phyloP scores from a whole-genome alignment of 306 rosid genomes.

The Dalbergia oliveri region DNA sequence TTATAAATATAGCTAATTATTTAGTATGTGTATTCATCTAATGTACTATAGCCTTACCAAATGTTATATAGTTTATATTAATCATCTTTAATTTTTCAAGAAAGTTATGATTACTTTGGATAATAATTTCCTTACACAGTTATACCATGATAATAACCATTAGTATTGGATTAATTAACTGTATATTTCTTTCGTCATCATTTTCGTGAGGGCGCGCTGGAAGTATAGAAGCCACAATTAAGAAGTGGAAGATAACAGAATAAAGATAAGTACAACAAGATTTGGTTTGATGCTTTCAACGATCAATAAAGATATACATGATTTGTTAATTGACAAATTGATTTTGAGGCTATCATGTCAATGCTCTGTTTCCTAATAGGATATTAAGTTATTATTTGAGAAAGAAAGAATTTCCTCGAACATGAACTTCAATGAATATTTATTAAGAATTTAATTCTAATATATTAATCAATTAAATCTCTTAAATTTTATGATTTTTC shows the following conservation, averaged over 20 bases:
- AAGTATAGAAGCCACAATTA: neutral
- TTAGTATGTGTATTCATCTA: too few species aligned
- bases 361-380: neutral
- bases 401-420: too few species aligned
- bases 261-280: conserved; percentile 25
- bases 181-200: neutral
- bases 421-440: too few species aligned
- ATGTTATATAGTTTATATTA: too few species aligned
- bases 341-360: conserved; percentile 32
- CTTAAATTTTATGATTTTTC: too few species aligned
- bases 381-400: too few species aligned
- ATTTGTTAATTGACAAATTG: conserved; percentile 5
- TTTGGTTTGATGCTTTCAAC: conserved; percentile 32
- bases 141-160: neutral
- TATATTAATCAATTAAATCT: too few species aligned
- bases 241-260: neutral
- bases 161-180: neutral
- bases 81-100: neutral
- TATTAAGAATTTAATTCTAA: too few species aligned
- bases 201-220: neutral
- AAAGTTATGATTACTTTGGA: neutral
- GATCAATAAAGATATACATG: conserved; percentile 18
- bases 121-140: neutral
- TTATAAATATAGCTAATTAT: too few species aligned
- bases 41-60: too few species aligned